Percentiles rank a stretch among this genome's conserved stretches.
Evolutionary conservation across 2,329 filamentous ascomycete species (phyloP).

Genomic region (Aspergillus ochraceus): DNA sequence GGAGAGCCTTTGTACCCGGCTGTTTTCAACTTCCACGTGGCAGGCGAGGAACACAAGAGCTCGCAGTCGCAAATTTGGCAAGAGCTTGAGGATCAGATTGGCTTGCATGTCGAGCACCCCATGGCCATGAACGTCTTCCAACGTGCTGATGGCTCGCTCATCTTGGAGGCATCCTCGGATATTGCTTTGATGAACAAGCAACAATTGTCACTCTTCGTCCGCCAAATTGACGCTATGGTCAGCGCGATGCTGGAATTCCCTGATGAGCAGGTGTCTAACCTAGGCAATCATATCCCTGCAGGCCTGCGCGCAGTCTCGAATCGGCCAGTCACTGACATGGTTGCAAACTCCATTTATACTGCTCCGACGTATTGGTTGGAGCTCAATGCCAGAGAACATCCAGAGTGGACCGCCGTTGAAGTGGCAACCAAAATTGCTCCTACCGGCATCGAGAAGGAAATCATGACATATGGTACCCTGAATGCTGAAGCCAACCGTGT

Average conservation of each 20-base stretch:
- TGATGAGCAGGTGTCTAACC: slow-evolving; percentile 23
- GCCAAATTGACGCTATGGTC: slow-evolving; percentile 32
- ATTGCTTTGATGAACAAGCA: slow-evolving; percentile 25
- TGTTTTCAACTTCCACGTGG: slow-evolving; percentile 34
- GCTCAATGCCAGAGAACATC: slow-evolving; percentile 23
- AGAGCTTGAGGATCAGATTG: slow-evolving; percentile 31
- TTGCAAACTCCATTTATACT: slow-evolving; percentile 16
- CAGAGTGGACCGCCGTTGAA: slow-evolving; percentile 32
- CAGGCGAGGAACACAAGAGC: slow-evolving; percentile 3
- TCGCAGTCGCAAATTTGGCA: slow-evolving; percentile 23
- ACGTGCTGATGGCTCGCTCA: slow-evolving; percentile 17
- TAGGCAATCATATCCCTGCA: slow-evolving; percentile 26
- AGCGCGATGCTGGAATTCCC: slow-evolving; percentile 27
- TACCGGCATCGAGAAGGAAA: slow-evolving; percentile 21
- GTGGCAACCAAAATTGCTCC: slow-evolving; percentile 24
- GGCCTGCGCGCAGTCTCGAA: not conserved
- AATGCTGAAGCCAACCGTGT: slow-evolving; percentile 26
- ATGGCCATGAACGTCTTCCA: slow-evolving; percentile 42
- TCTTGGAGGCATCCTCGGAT: slow-evolving; percentile 27
- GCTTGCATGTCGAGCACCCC: slow-evolving; percentile 42
- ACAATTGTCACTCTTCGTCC: slow-evolving; percentile 30
- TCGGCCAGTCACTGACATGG: slow-evolving; percentile 14
- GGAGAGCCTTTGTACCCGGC: slow-evolving; percentile 33
- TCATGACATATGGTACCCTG: slow-evolving; percentile 27
- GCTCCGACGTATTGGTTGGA: slow-evolving; percentile 33